These are phyloP conservation scores for Intubia oerlemansii DNA, from an alignment of 2,329 filamentous ascomycete species.

Conservation along the genomic window DNA sequence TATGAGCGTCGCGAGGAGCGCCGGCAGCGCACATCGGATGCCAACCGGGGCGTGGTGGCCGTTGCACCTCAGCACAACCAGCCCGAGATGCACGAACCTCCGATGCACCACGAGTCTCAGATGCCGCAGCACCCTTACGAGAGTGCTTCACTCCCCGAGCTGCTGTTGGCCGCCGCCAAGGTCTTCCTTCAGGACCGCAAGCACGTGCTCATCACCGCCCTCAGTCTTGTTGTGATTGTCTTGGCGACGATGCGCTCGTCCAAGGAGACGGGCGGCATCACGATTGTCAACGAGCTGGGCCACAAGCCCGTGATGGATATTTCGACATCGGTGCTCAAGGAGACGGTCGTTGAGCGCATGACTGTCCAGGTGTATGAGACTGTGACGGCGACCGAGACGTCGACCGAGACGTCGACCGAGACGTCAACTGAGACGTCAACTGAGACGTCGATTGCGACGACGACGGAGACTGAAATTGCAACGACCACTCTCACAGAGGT, in stretches of 20 bases:
- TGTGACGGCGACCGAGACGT: conserved; percentile 9
- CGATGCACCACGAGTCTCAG: neutral
- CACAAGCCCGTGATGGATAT: neutral
- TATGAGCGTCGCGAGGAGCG: conserved; percentile 14
- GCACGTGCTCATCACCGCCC: conserved; percentile 33
- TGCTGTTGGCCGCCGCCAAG: conserved; percentile 29
- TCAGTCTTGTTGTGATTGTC: conserved; percentile 31
- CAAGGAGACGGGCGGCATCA: neutral
- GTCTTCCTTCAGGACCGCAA: conserved; percentile 35
- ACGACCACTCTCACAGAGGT: neutral
- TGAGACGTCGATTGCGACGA: neutral
- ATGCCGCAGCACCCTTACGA: conserved; percentile 11
- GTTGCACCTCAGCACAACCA: too few relatives aligned
- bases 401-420: conserved; percentile 9
- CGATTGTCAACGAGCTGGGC: neutral
- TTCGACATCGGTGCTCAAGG: conserved; percentile 2
- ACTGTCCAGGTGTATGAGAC: conserved; percentile 9
- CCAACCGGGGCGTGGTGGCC: too few relatives aligned
- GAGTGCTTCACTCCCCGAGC: conserved; percentile 27
- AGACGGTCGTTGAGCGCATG: conserved; percentile 9
- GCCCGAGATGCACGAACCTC: too few relatives aligned
- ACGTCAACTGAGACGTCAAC: neutral
- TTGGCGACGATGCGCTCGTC: conserved; percentile 19
- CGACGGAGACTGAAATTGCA: neutral
- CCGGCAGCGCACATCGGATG: conserved; percentile 8